Base-by-base conservation (phyloP, 805 yeast species). In the Komagataella mondaviorum region DNA sequence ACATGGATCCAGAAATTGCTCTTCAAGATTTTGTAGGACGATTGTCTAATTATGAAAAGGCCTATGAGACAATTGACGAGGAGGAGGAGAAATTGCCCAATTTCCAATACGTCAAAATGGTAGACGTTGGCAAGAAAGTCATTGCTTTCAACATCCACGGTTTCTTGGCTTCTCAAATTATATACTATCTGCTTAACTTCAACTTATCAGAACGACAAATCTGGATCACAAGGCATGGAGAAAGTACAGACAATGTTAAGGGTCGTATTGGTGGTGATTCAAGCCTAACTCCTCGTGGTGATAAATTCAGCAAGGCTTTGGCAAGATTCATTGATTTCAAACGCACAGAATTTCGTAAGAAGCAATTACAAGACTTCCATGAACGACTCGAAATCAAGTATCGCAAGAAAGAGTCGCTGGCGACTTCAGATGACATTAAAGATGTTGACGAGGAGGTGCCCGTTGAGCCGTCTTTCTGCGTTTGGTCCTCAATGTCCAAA, bases 221-320 rank as follows among this genome's bases (percentile, higher is more conserved):
- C 50, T 91, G 96, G 89, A 85, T 91, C 55, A 83, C 97, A 1
- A 78, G 99, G 55, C 96, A 90, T 61, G 99, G 99, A 49, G 98
- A 91, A 67, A 81, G 90, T 56, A 75, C 76, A 39, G 96, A 89
- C 62, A 91, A 91, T 63, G 83, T 88, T 17, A 61, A 69, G 49
- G 99, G 99, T 4, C 73, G 80, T 51, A 88, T 91, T 57, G 98
- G 99, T 8, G 99, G 99, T 20, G 93, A 91, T 64, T 84, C 96
- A 0, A 71, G 72, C 22, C 69, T 91, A 46, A 90, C 97, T 0
- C 73, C 75, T 53, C 77, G 96, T 50, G 99, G 99, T 44, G 65
- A 67, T 20, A 81, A 75, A 58, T 91, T 87, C 62, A 74, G 96
- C 1, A 72, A 71, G 52, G 84, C 96, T 0, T 68, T 93, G 57